Conservation (phyloP, 495 filamentous ascomycete species). For the Hypoxylon rickii region DNA sequence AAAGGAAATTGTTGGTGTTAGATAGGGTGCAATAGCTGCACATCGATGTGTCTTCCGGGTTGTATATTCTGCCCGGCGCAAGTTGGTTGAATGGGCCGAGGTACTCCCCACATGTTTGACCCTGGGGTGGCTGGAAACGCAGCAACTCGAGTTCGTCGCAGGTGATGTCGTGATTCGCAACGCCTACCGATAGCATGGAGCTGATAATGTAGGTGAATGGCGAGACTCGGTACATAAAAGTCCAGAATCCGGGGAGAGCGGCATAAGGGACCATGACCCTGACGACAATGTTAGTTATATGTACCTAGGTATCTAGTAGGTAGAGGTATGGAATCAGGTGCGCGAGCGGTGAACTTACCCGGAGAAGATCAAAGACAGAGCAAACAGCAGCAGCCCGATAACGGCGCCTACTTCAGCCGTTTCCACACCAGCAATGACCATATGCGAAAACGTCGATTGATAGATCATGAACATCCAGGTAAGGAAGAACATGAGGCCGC, state of each 20-base stretch:
- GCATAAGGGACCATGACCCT: too few species aligned
- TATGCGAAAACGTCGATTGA: constrained; percentile 67
- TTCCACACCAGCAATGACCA: constrained; percentile 69
- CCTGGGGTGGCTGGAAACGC: not conserved
- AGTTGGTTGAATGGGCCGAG: not conserved
- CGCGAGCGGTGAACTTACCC: too few species aligned
- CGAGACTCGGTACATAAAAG: constrained; percentile 70
- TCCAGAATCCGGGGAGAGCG: constrained; percentile 68
- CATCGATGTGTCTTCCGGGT: not conserved
- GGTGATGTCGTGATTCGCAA: constrained; percentile 51
- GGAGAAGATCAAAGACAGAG: constrained; percentile 68
- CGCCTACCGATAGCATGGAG: constrained; percentile 54
- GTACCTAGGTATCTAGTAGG: too few species aligned
- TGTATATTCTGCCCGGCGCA: not conserved
- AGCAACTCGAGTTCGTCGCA: constrained; percentile 58
- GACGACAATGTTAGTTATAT: too few species aligned
- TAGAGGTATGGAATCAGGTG: not conserved
- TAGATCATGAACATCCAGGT: constrained; percentile 68
- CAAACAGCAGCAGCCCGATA: constrained; percentile 66
- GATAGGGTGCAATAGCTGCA: not conserved
- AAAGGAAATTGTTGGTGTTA: not conserved
- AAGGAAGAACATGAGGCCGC: constrained; percentile 69
- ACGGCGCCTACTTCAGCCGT: constrained; percentile 66
- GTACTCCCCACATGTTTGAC: not conserved
- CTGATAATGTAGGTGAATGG: constrained; percentile 65